These are phyloP conservation scores for Boletus rubropictus DNA, from an alignment of 768 basidiomycete genomes.

Conservation along the genomic window DNA sequence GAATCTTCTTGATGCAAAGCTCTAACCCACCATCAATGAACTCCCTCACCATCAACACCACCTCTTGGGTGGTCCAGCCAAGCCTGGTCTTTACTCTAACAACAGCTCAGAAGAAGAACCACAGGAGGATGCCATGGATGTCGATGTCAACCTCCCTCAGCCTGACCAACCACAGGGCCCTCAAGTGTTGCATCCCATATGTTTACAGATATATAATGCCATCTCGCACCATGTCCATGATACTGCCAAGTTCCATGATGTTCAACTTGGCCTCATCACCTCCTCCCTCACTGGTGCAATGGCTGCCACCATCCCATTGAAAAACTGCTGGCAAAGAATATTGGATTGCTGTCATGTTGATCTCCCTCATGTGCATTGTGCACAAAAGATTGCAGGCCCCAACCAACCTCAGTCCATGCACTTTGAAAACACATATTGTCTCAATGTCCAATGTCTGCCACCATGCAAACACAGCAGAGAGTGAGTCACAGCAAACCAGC, in stretches of 20 bases:
- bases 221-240: background rate
- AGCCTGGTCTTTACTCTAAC: too few species aligned
- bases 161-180: too few species aligned
- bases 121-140: too few species aligned
- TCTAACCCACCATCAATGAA: too few species aligned
- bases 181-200: background rate
- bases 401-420: background rate
- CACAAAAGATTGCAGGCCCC: background rate
- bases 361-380: background rate
- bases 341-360: background rate
- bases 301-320: background rate
- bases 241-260: background rate
- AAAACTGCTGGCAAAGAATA: background rate
- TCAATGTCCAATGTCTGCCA: background rate
- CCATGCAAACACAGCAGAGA: background rate
- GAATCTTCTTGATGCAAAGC: too few species aligned
- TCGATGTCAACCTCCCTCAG: too few species aligned
- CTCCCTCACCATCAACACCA: too few species aligned
- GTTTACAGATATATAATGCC: background rate
- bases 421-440: background rate
- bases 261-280: background rate
- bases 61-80: too few species aligned
- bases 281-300: background rate
- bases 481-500: too few species aligned
- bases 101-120: too few species aligned